Percentiles rank a stretch among this genome's conserved stretches.
These are phyloP conservation scores for Apiospora malaysiana DNA, from an alignment of 2,329 filamentous ascomycete species.

Conservation along the genomic window DNA sequence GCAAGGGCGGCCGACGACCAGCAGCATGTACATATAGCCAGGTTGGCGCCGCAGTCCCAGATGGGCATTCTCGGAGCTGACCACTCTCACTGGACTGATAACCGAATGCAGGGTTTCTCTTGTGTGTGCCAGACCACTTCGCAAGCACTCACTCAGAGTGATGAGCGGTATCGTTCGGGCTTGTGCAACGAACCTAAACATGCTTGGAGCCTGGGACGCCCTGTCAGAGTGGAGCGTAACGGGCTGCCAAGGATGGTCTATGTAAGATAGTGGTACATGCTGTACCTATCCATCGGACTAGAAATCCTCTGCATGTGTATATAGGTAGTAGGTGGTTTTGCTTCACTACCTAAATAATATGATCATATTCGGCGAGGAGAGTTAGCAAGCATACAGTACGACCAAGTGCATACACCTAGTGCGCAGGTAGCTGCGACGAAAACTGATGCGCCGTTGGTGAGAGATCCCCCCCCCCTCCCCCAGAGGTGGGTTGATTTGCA, in stretches of 20 bases:
- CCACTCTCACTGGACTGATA: constrained; percentile 18
- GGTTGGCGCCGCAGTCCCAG: constrained; percentile 6
- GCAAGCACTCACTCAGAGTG: neutral
- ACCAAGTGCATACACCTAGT: neutral
- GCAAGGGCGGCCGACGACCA: neutral
- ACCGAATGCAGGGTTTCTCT: constrained; percentile 13
- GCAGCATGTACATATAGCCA: no score
- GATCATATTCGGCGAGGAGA: neutral
- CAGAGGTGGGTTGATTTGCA: neutral
- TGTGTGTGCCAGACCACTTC: neutral
- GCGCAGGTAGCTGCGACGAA: neutral
- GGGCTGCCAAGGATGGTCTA: neutral
- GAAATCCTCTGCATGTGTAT: neutral
- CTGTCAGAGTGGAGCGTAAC: constrained; percentile 9
- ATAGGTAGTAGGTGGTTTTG: neutral
- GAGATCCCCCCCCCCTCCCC: no score
- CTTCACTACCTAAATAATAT: neutral
- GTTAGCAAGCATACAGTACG: neutral
- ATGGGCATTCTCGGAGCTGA: constrained; percentile 5
- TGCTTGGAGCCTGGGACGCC: neutral
- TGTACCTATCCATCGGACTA: constrained; percentile 4
- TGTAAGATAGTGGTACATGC: neutral
- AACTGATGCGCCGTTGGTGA: neutral
- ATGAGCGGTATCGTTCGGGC: constrained; percentile 15
- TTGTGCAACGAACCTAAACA: constrained; percentile 12